Base-by-base conservation (phyloP, 2,329 filamentous ascomycete species). In the Alternaria postmessia region DNA sequence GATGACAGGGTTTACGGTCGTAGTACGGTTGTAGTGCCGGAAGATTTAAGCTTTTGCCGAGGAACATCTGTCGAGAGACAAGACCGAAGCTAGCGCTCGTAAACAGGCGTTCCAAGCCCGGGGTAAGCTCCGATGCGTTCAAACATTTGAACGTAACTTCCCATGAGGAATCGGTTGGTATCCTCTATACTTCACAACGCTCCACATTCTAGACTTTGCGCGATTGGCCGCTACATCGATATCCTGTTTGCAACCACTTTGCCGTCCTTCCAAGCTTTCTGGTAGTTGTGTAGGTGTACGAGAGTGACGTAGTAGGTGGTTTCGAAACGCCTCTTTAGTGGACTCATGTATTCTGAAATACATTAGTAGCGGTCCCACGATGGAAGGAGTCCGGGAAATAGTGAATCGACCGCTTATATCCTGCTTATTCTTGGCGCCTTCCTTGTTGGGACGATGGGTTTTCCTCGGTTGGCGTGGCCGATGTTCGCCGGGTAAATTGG, bases 31-130 rank as follows among this genome's bases (percentile, higher is more conserved):
- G 26, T 59, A 52, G 46, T 28, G 46, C 32, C 55, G 59, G 56
- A 59, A 59, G 41, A 41, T 42, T 48, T 52, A 62, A 62, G 59
- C 55, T 52, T 62, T 62, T 51, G 56, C 59, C 59, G 51, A 62
- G 54, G 43, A 24, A 44, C 28, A 42, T 26, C 20, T 26, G 38
- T 24, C 51, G 20, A 54, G 32, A 14, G 8, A 51, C 38, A 59
- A 59, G 59, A 51, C 42, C 18, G 22, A n/a, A 14, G 8, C 32
- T 20, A 38, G 30, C 32, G 28, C 34, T 36, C 39, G 11, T 16
- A 16, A 24, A 42, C 20, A 42, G 20, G 39, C 20, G 39, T 14
- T 42, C 38, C n/a, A 20, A 20, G 20, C 12, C 39, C 39, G 20
- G 39, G 11, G 39, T 42, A 24, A 16, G 11, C 39, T 42, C 39